Base-by-base conservation (phyloP, 371 early-diverging fungal species). In the Mortierella sp. region DNA sequence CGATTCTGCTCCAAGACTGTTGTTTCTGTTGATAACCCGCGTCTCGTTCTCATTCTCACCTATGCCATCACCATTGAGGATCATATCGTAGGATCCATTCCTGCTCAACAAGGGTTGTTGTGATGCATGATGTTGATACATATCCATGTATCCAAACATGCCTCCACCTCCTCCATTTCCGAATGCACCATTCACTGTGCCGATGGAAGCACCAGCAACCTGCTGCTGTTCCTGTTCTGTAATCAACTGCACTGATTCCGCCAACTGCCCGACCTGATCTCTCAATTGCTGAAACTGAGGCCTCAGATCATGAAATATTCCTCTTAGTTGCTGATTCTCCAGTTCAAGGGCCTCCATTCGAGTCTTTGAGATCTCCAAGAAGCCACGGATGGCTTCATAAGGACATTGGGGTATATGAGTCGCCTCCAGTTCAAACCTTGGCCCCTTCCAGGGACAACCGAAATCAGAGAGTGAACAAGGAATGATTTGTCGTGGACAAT, bases 391-490 rank as follows among this genome's bases (percentile, higher is more conserved):
- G 15, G 84, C 76, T 50, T 89, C 91, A 51, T 87, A 90, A 0
- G 89, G 72, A 50, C 92, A 92, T 9, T 62, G 52, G 1, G 72
- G 49, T 8, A 76, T 56, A 64, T 91, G 91, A 1, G 61, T 62
- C 7, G 70, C 58, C 6, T 62, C 54, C 28, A 84, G 53, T 4
- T 79, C 67, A 32, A 73, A 70, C 14, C 87, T 75, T 31, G 80
- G 79, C 4, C 89, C 90, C 19, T 57, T 63, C 92, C 92, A 92
- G 6, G 69, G 51, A 62, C 92, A 92, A 1, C 92, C 91, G 61
- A 84, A 87, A 17, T 82, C 79, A 17, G 76, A 52, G 24, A 86
- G 80, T 1, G 64, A 39, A 65, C 92, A 92, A 0, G 67, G 37
- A 0, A 89, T 76, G 31, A 78, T 79, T 27, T 80, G 82, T 46